Evolutionary conservation across 164 flowering plant genomes (phyloP), one percentile per base, ranked within the genome.

Genomic region (Berberis thunbergii): DNA sequence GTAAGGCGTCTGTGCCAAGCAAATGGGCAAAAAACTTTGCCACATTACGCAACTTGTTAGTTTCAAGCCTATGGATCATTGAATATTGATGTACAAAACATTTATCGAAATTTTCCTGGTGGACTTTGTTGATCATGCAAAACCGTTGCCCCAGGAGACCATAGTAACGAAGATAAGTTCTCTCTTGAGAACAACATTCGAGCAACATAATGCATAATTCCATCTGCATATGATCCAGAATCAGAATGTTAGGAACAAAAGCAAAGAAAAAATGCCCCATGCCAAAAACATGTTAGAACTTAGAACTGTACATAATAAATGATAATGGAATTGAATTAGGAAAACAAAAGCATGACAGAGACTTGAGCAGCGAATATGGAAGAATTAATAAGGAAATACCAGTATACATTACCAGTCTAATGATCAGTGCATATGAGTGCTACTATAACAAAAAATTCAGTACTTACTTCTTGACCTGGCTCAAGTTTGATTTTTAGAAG

Each of bases 21-120:
- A 94, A 75, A 78, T 94, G 96, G 3, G 99, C 97, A 72, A 94
- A 94, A 61, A 94, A 94, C 70, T 94, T 94, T 49, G 96, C 99
- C 62, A 94, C 96, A 76, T 91, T 94, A 7, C 96, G 84, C 42
- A 94, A 66, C 72, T 94, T 94, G 66, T 91, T 91, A 9, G 98
- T 94, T 70, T 94, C 97, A 59, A 91, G 88, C 6, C 92, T 78
- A 66, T 94, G 96, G 49, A 94, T 94, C 96, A 89, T 87, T 0
- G 96, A 91, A 52, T 91, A 94, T 52, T 91, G 99, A 64, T 94
- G 88, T 41, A 89, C 96, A 74, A 91, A 91, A 68, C 96, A 89
- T 57, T 79, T 84, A 67, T 91, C 97, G 72, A 89, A 91, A 63
- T 94, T 91, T 54, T 91, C 96, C 70, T 91, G 99, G 70, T 91